Evolutionary conservation across 192 early-diverging fungal species (phyloP).

Genomic region (Umbelopsis vinacea): DNA sequence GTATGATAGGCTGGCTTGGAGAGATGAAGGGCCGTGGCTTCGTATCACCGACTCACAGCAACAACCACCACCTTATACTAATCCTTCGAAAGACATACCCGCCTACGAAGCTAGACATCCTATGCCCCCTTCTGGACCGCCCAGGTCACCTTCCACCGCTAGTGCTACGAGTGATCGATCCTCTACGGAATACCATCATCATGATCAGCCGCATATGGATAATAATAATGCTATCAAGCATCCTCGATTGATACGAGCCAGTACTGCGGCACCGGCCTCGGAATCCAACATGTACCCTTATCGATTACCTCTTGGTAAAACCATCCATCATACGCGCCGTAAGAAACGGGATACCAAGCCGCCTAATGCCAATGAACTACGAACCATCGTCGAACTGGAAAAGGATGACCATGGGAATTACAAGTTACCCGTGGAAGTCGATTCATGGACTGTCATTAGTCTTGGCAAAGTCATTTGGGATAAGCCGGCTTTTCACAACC

Average conservation of each 20-base stretch:
- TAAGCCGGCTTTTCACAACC: conserved; percentile 80
- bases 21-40: conserved; percentile 7
- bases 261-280: not conserved
- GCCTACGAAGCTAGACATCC: not conserved
- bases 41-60: conserved; percentile 4
- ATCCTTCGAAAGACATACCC: not conserved
- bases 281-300: not conserved
- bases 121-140: not conserved
- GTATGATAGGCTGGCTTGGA: conserved; percentile 13
- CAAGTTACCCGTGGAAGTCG: conserved; percentile 77
- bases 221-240: not conserved
- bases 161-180: not conserved
- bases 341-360: conserved; percentile 46
- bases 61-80: not conserved
- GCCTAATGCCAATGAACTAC: conserved; percentile 39
- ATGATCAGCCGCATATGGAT: not conserved
- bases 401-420: conserved; percentile 67
- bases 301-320: conserved; percentile 13
- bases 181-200: not conserved
- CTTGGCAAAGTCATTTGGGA: conserved; percentile 79
- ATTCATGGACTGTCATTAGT: conserved; percentile 70
- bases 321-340: conserved; percentile 26
- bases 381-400: conserved; percentile 42
- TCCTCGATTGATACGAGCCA: conserved; percentile 13
- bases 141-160: not conserved